Base-by-base conservation (phyloP, 441 rosid genomes). In the Populus hybrid region DNA sequence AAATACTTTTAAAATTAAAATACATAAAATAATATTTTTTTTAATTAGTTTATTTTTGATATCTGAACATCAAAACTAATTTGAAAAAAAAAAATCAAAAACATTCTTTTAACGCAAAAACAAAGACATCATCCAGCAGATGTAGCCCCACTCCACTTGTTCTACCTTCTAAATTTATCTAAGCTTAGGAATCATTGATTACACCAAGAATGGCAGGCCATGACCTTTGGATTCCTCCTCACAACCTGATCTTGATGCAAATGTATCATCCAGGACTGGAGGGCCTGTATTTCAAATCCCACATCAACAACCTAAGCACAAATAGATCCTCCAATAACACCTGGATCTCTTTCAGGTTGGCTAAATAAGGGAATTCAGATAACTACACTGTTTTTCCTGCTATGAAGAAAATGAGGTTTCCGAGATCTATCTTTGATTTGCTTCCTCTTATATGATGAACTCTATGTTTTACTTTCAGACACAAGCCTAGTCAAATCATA, bases 111-210 rank as follows among this genome's bases (percentile, higher is more conserved):
- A 34, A 6, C 1, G 1, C 36, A 34, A 34, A 34, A 34, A 34
- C 36, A 34, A 34, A 6, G 0, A 34, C 36, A 34, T 79, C 74
- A 70, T 78, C 70, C 83, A 12, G 77, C 78, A 83, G 75, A 42
- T 46, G 57, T 32, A 72, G 77, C 82, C 86, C 86, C 87, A 81
- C 83, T 71, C 86, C 88, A 81, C 83, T 74, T 66, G 64, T 67
- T 65, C 74, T 80, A 69, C 72, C 84, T 53, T 18, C 32, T 69
- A 69, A 64, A 30, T 66, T 69, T 69, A 81, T 75, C 81, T 38
- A 65, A 42, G 26, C 76, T 38, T 71, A 71, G 35, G 21, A 32
- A 72, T 74, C 57, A 72, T 73, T 69, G 75, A 16, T 20, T 34
- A 28, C 53, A 65, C 24, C 67, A 32, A 70, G 28, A 77, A 24